phyloP scores from a whole-genome alignment of 106 monocot genomes.

The Ottelia alismoides region DNA sequence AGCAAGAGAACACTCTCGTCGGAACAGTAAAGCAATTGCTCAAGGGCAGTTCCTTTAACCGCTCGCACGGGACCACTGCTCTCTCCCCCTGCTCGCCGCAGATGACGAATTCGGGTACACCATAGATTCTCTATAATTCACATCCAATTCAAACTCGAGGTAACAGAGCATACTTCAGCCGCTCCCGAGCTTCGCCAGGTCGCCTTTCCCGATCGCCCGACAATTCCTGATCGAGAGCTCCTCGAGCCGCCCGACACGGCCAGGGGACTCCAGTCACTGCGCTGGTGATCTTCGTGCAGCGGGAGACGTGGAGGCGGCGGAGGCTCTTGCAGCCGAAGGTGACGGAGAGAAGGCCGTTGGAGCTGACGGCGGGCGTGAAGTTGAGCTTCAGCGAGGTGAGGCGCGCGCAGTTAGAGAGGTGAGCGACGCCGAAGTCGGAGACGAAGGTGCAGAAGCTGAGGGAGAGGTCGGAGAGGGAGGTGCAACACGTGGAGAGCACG shows the following conservation, averaged over 20 bases:
- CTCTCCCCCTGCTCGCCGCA: conserved; percentile 1
- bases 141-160: conserved; percentile 56
- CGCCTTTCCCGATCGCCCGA: conserved; percentile 39
- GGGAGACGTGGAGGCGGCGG: conserved; percentile 36
- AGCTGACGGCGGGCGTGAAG: conserved; percentile 40
- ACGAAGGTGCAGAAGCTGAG: conserved; percentile 70
- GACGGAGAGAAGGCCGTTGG: conserved; percentile 49
- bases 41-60: conserved; percentile 47
- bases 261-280: conserved; percentile 65
- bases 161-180: conserved; percentile 42
- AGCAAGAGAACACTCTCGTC: conserved; percentile 32
- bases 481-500: conserved; percentile 42
- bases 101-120: conserved; percentile 8
- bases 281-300: conserved; percentile 61
- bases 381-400: conserved; percentile 51
- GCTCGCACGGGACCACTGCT: conserved; percentile 19
- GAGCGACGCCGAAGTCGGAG: conserved; percentile 35
- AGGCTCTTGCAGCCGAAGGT: conserved; percentile 67
- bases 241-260: conserved; percentile 40
- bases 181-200: conserved; percentile 40
- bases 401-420: conserved; percentile 33
- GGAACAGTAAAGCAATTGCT: conserved; percentile 32
- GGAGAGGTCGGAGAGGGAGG: conserved; percentile 33
- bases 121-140: conserved; percentile 26
- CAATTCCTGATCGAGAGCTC: conserved; percentile 63